These are phyloP conservation scores for Didymellaceae sp. DNA, from an alignment of 2,329 filamentous ascomycete genomes.

Conservation along the genomic window DNA sequence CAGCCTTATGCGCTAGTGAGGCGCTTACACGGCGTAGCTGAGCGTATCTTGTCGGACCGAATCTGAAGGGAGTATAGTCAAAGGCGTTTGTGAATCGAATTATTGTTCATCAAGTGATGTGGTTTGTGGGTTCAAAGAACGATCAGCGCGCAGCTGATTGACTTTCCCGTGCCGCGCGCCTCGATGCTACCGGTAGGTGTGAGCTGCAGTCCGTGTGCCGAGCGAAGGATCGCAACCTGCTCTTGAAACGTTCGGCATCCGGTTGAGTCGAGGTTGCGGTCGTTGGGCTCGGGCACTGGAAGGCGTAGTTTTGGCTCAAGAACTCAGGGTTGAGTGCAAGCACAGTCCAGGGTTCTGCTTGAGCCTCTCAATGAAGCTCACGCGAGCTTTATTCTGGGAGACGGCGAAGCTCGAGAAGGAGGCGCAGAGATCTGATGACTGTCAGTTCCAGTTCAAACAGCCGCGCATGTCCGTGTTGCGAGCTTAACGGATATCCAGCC, in stretches of 20 bases:
- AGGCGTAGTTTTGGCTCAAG: not conserved
- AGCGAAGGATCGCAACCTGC: not conserved
- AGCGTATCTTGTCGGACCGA: slow-evolving; percentile 12
- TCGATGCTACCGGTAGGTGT: too few species aligned
- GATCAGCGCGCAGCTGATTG: slow-evolving; percentile 9
- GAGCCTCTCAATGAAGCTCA: not conserved
- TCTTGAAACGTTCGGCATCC: slow-evolving; percentile 6
- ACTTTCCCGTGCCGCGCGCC: slow-evolving; percentile 10
- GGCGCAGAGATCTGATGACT: not conserved
- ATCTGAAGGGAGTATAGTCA: slow-evolving; percentile 1
- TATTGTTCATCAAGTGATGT: slow-evolving; percentile 1
- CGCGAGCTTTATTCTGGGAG: not conserved
- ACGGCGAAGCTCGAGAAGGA: not conserved
- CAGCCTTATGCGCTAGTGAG: slow-evolving; percentile 17
- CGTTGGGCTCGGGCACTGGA: not conserved
- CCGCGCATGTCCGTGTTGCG: slow-evolving; percentile 8
- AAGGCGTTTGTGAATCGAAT: too few species aligned
- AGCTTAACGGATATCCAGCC: not conserved
- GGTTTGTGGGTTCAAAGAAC: not conserved
- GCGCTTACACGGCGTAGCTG: slow-evolving; percentile 22
- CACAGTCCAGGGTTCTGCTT: not conserved
- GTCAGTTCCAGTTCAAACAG: not conserved
- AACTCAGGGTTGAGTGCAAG: not conserved
- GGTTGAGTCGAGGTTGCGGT: not conserved
- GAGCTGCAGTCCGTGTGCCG: not conserved